Evolutionary conservation across 345 rosid species (phyloP), one percentile per base, ranked within the genome.

Genomic region (Cardamine chenopodiifolia): DNA sequence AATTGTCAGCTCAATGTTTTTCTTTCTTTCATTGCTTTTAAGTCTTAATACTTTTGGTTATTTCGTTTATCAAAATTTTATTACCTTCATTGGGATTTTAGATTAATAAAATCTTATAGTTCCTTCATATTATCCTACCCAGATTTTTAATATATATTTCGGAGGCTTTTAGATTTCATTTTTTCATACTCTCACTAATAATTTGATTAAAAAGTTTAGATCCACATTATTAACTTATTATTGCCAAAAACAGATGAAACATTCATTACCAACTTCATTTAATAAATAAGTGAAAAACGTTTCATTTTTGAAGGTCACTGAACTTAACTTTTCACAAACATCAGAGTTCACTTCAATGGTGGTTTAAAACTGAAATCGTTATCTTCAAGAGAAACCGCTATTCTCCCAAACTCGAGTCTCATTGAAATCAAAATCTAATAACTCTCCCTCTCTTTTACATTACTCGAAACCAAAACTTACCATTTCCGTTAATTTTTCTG

Each of bases 401-500:
- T 39, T n/a, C n/a, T 17, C 7, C n/a, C 60, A 58, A 58, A 75
- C 63, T 19, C 68, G 28, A 11, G 13, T 35, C 23, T 53, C 55
- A 60, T 15, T 22, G 17, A 42, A 45, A 55, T 11, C 50, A 58
- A 70, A 77, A 34, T 14, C 66, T 34, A 59, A 37, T 8, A 49
- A 26, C 29, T 54, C 76, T 37, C 55, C 71, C 71, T 54, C 75
- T 69, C 75, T 54, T 62, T 55, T 53, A 62, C 71, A 34, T 5
- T 2, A 48, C 15, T 45, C 17, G 0, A 28, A 39, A 45, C 60
- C 23, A 47, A 44, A 70, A 60, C 1, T 63, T 69, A 54, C 71
- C 50, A 42, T 50, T 67, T 49, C 49, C 17, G 6, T 34, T 34
- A 12, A 12, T 4, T 19, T 8, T 54, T 29, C 66, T 29, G 58